Base-by-base conservation (phyloP, 805 yeast genomes). In the Saccharomycopsis sp. region DNA sequence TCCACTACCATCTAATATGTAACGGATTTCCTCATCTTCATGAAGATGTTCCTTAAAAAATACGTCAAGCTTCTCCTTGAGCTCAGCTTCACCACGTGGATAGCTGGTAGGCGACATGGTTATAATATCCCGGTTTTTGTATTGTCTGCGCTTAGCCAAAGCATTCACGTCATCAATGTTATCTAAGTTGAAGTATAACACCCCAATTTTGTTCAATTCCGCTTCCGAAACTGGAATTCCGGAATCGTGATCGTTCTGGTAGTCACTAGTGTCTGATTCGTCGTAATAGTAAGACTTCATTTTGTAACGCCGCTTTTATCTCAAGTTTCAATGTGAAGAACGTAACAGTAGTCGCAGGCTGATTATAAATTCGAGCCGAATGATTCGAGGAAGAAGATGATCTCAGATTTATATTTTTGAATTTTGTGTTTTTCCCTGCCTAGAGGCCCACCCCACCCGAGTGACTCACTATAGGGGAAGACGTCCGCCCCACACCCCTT, bases 1-100 rank as follows among this genome's bases (percentile, higher is more conserved):
- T 0, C 99, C 98, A 57, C 83, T 87, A 9, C 99, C 99, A 24
- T 87, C 96, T 18, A 87, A 67, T 55, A 91, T 82, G 72, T 91
- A 92, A 63, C 99, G 77, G 68, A 92, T 92, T 74, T 92, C 99
- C 72, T 92, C 99, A 69, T 92, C 99, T 69, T 92, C 98, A 69
- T 92, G 99, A 56, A 90, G 76, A 71, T 92, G 99, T 67, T 92
- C 97, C 52, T 79, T 75, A 73, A 83, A 89, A 71, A 91, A 91
- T 50, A 73, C 78, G 62, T 79, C 75, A 70, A 92, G 76, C 70
- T 90, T 89, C 54, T 74, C 75, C 62, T 81, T 76, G 65, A 87
- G 81, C 0, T 80, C 84, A 2, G 67, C 69, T 55, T 81, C 85
- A 41, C 83, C 83, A 21, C 85, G 82, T 0, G 82, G 80, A 67